A percentile compares a stretch with the other conserved stretches of the same genome.
These are phyloP conservation scores for Monilinia aucupariae DNA, from an alignment of 2,329 filamentous ascomycete genomes.

Conservation along the genomic window DNA sequence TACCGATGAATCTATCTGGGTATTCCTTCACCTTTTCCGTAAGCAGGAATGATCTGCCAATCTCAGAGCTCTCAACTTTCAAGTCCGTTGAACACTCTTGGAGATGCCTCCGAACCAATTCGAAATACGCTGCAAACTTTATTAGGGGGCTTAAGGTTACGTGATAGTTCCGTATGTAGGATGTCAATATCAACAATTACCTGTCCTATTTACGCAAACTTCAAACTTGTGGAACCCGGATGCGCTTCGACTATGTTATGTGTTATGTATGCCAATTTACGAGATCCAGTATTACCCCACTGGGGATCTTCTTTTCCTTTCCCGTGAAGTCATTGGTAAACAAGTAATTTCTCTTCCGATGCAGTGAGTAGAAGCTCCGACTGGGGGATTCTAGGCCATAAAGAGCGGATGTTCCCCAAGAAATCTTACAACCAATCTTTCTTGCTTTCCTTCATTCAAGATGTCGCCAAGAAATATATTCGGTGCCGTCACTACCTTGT, in stretches of 20 bases:
- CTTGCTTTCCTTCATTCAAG: background rate
- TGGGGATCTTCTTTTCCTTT: background rate
- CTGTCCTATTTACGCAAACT: background rate
- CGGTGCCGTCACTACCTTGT: slow-evolving; percentile 16
- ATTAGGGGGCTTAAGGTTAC: background rate
- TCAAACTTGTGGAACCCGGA: background rate
- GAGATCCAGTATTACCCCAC: slow-evolving; percentile 7
- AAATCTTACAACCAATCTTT: background rate
- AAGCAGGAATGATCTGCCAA: background rate
- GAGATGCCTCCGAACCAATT: too few relatives aligned
- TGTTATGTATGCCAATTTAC: background rate
- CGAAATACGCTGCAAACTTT: background rate
- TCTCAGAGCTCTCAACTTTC: background rate
- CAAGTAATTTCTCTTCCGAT: background rate
- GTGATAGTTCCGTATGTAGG: background rate
- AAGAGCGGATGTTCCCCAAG: background rate
- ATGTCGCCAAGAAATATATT: slow-evolving; percentile 11
- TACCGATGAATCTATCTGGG: background rate
- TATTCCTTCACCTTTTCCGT: background rate
- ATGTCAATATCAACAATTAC: background rate
- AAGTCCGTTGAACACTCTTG: background rate
- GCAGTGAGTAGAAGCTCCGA: background rate
- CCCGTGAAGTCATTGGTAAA: slow-evolving; percentile 5
- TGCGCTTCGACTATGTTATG: background rate
- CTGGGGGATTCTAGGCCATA: background rate